Evolutionary conservation across 2,329 filamentous ascomycete genomes (phyloP), one percentile per base, ranked within the genome.

Genomic region (Xylariales sp.): DNA sequence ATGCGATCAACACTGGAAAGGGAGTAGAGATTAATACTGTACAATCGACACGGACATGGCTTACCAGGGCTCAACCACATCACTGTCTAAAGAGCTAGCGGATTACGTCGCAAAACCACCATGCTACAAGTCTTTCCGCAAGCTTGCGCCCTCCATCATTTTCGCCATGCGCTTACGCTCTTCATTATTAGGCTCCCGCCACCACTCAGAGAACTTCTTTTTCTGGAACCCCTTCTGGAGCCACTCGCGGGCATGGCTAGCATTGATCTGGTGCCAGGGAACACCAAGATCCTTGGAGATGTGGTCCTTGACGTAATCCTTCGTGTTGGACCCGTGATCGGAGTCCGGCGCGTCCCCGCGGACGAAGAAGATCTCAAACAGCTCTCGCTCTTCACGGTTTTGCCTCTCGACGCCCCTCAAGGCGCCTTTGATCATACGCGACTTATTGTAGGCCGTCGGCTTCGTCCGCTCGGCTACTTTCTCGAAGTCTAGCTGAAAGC

Each of bases 201-300:
- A 73, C 70, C 73, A 75, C 6, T 73, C 56, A 7, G 70, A 68
- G 14, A 67, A 64, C 50, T 61, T 70, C 28, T 72, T 65, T 53
- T 75, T 75, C 43, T 68, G 56, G 23, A 71, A 76, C 2, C 70
- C 73, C 54, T 56, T 73, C 32, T 71, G 18, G 48, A 63, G 67
- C 72, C 70, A 75, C 50, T 68, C 62, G 3, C 56, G 46, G 6
- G 74, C 64, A 3, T 73, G 61, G 1, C 54, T 18, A 1, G 69
- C 48, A 16, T 67, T 67, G 6, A 73, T 75, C 36, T 74, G 73
- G 18, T 67, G 64, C 70, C 70, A 73, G 3, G 74, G 72, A 0
- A 74, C 43, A n/a, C 63, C 69, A 6, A 75, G 67, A 18, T 75
- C 73, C 52, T 75, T 75, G 1, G 73, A 75, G 28, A 75, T 72